Base-by-base conservation (phyloP, 805 yeast genomes). In the Naumovozyma castellii region DNA sequence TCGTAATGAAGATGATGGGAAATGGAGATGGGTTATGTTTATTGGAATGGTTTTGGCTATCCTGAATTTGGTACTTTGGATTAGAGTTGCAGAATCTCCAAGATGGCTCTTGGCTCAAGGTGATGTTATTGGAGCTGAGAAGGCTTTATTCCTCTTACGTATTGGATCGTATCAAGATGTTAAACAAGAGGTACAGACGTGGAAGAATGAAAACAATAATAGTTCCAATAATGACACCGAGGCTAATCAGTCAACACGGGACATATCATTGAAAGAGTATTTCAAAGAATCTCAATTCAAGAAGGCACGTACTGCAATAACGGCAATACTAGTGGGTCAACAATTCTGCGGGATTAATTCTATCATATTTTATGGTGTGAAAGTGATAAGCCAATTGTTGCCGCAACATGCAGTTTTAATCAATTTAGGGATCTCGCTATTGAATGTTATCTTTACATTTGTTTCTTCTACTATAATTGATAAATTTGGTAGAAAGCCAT, bases 321-420 rank as follows among this genome's bases (percentile, higher is more conserved):
- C 87, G 0, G 75, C 81, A 2, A 71, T 86, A 14, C 73, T 88
- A 68, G 65, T 80, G 16, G 80, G 88, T 14, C 98, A 92, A 64
- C 98, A 92, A 59, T 75, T 90, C 42, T 78, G 86, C 50, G 98
- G 98, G 27, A 84, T 92, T 56, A 92, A 92, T 59, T 78, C 95
- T 2, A 86, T 92, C 43, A 77, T 92, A 16, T 85, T 90, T 57
- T 92, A 90, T 59, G 98, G 98, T 3, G 96, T 90, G 4, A 75
- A 84, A 12, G 83, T 90, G 1, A 67, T 92, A 38, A 68, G 79
- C n/a, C 65, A 75, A 5, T 64, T 83, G 3, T 71, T 86, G 46
- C 96, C 97, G 2, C 64, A 73, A 10, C 68, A 75, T 40, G 80
- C 97, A 2, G 74, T 82, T 4, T 49, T 72, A 8, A 75, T 88